Conservation (phyloP, 2,329 filamentous ascomycete species). For the Orbilia ellipsospora region DNA sequence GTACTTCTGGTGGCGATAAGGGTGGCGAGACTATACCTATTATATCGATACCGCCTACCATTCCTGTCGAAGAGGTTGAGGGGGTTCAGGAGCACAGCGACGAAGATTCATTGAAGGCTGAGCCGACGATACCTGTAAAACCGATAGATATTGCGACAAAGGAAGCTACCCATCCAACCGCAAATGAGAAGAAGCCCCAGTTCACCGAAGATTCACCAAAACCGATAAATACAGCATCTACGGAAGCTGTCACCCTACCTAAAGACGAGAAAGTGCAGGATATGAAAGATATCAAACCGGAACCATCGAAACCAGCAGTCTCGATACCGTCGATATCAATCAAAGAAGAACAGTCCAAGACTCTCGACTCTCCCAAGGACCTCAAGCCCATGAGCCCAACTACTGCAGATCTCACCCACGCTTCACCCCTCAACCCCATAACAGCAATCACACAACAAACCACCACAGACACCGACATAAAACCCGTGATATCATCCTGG, state of each 20-base stretch:
- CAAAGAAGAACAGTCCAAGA: conserved; percentile 19
- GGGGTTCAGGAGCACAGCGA: too few species aligned
- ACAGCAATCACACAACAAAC: not conserved
- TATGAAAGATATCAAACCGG: not conserved
- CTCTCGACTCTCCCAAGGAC: conserved; percentile 10
- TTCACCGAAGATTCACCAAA: not conserved
- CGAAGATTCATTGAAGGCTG: not conserved
- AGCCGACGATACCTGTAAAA: conserved; percentile 4
- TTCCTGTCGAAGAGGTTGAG: not conserved
- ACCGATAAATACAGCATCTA: not conserved
- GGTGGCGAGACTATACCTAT: not conserved
- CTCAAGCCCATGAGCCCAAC: conserved; percentile 15
- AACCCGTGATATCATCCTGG: conserved; percentile 76
- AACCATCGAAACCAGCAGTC: not conserved
- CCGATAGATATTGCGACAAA: not conserved
- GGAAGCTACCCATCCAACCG: not conserved
- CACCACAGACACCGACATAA: not conserved
- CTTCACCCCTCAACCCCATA: conserved; percentile 19
- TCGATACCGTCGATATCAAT: not conserved
- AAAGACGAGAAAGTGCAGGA: not conserved
- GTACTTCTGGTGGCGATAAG: conserved; percentile 5
- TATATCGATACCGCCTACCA: not conserved
- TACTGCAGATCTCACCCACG: conserved; percentile 16
- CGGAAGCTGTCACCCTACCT: not conserved
- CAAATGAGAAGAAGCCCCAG: not conserved